Evolutionary conservation across 192 early-diverging fungal genomes (phyloP).

Genomic region (Ambispora gerdemannii): DNA sequence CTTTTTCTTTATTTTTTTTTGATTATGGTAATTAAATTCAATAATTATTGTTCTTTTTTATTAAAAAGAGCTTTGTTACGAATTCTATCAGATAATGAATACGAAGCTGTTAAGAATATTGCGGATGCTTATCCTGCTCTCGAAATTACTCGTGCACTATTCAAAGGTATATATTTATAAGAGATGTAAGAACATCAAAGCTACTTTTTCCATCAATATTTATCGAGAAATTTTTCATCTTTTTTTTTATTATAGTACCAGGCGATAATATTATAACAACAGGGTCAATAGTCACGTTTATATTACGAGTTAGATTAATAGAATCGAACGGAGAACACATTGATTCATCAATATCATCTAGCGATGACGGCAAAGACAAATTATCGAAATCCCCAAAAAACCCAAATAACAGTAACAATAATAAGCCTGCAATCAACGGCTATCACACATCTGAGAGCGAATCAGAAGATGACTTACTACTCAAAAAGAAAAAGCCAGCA

Average conservation of each 20-base stretch:
- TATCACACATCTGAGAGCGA: not conserved
- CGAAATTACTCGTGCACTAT: constrained; percentile 69
- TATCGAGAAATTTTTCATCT: not conserved
- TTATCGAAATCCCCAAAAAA: not conserved
- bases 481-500: constrained; percentile 31
- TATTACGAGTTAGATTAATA: constrained; percentile 48
- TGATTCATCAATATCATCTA: not conserved
- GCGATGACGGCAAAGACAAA: not conserved
- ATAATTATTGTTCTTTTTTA: not conserved
- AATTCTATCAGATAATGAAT: constrained; percentile 51
- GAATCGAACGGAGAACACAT: not conserved
- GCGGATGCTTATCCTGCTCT: constrained; percentile 73
- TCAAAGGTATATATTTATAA: constrained; percentile 59
- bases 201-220: too few species aligned
- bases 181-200: not conserved
- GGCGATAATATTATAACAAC: constrained; percentile 79
- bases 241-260: constrained; percentile 39
- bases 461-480: constrained; percentile 29
- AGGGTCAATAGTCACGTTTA: constrained; percentile 73
- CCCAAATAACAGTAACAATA: not conserved
- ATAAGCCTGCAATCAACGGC: not conserved
- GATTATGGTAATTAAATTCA: not conserved
- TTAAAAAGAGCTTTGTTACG: constrained; percentile 45
- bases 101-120: constrained; percentile 66
- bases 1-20: not conserved